A percentile compares a stretch with the other conserved stretches of the same genome.
phyloP scores from a whole-genome alignment of 169 alveolate species.

The Cryptosporidium ryanae region DNA sequence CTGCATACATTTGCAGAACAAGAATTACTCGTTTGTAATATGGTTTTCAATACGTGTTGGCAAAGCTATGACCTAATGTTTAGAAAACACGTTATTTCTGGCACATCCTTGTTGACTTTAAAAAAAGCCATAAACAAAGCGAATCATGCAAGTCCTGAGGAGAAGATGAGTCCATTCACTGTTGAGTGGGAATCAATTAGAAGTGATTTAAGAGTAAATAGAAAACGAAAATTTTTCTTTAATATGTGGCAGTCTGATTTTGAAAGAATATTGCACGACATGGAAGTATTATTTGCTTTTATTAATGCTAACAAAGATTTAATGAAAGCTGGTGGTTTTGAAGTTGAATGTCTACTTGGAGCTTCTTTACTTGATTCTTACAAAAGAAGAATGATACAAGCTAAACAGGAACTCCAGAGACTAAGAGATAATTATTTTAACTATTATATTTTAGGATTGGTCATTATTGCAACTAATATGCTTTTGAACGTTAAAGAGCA shows the following conservation, averaged over 20 bases:
- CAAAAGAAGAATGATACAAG: slow-evolving; percentile 69
- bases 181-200: slow-evolving; percentile 74
- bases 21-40: slow-evolving; percentile 65
- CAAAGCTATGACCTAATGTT: slow-evolving; percentile 73
- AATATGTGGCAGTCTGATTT: slow-evolving; percentile 74
- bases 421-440: slow-evolving; percentile 47
- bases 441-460: slow-evolving; percentile 57
- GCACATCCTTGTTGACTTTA: slow-evolving; percentile 59
- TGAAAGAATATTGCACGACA: slow-evolving; percentile 62
- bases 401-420: slow-evolving; percentile 66
- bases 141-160: slow-evolving; percentile 71
- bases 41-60: slow-evolving; percentile 75
- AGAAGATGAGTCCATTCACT: slow-evolving; percentile 57
- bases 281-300: slow-evolving; percentile 73
- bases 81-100: slow-evolving; percentile 62
- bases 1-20: slow-evolving; percentile 71
- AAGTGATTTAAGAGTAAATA: slow-evolving; percentile 51
- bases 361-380: slow-evolving; percentile 67
- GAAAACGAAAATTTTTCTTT: slow-evolving; percentile 21
- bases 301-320: slow-evolving; percentile 69
- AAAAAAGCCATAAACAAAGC: slow-evolving; percentile 72
- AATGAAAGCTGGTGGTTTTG: slow-evolving; percentile 75
- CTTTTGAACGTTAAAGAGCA: slow-evolving; percentile 70
- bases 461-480: slow-evolving; percentile 69
- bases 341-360: slow-evolving; percentile 68